A percentile compares a stretch with the other conserved stretches of the same genome.
These are phyloP conservation scores for Mentha longifolia DNA, from an alignment of 257 asterid species.

Conservation along the genomic window DNA sequence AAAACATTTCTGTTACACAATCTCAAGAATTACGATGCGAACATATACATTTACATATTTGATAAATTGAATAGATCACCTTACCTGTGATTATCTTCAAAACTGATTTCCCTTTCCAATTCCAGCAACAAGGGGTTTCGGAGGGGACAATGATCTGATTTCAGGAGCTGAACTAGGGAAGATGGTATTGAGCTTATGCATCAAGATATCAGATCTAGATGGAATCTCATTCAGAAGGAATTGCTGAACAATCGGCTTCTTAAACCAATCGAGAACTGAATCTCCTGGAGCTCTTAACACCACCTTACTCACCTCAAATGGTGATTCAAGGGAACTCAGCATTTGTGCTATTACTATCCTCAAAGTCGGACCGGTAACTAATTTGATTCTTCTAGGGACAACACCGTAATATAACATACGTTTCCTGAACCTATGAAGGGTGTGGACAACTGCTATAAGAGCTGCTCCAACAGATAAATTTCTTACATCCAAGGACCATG, in stretches of 20 bases:
- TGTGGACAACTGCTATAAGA: conserved; percentile 88
- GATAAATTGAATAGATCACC: conserved; percentile 29
- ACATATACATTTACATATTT: conserved; percentile 20
- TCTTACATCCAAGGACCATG: conserved; percentile 98
- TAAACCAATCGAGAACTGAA: conserved; percentile 90
- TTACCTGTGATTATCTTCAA: conserved; percentile 23
- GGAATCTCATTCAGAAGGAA: conserved; percentile 95
- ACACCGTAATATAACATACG: conserved; percentile 95
- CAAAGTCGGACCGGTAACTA: conserved; percentile 95
- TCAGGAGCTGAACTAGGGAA: conserved; percentile 98
- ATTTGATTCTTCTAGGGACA: conserved; percentile 88
- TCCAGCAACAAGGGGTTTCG: conserved; percentile 67
- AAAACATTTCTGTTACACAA: not conserved
- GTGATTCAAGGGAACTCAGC: conserved; percentile 80
- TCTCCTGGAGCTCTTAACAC: conserved; percentile 98
- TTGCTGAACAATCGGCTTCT: conserved; percentile 96
- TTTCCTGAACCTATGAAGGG: conserved; percentile 96
- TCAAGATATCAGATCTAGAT: conserved; percentile 89
- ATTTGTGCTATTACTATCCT: conserved; percentile 86
- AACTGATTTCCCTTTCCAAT: conserved; percentile 55
- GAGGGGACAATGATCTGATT: conserved; percentile 88
- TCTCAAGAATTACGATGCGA: conserved; percentile 13
- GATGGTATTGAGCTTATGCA: conserved; percentile 88
- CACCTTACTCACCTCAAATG: conserved; percentile 97
- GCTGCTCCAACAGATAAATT: conserved; percentile 97